Evolutionary conservation across 495 filamentous ascomycete genomes (phyloP), one percentile per base, ranked within the genome.

Genomic region (Letharia columbiana): DNA sequence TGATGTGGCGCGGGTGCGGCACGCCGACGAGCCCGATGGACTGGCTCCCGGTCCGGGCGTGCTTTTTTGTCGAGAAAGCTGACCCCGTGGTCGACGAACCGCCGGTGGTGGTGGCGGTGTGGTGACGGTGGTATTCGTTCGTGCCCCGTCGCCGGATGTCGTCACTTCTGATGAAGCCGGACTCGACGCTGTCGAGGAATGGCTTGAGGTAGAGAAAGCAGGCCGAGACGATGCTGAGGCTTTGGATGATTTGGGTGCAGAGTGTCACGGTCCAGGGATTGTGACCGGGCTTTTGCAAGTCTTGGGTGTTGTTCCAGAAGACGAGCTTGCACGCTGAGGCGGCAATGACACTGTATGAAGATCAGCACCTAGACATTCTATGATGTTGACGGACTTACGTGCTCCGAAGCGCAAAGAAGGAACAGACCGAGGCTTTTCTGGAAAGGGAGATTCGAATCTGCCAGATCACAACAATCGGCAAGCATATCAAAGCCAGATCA

Each of bases 391-490:
- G 70, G 76, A 52, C 49, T 72, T 66, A 81, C 79, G 77, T 56
- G 1, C 78, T 61, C 59, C 77, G 73, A 9, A 75, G 67, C 18
- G 72, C 69, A 58, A 80, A 80, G 17, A 78, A 72, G 40, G 69
- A 63, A 15, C 72, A 65, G 12, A 79, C 68, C 39, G 69, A 67
- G 0, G 67, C 71, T 64, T 74, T 78, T 37, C 72, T 75, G 41
- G 67, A 60, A 28, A 70, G 56, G 37, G 72, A 67, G 13, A 75
- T 76, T 39, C 77, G 75, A 60, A 80, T 66, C 9, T 69, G 69
- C 41, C 62, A 69, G 52, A 83, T 75, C 3, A 82, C 74, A 10
- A 74, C 49, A 7, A 75, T 61, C 2, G 80, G 77, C 49, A 79
- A 71, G 12, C 68, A 59, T 8, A 81, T 72, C 42, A 83, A 71